phyloP scores from a whole-genome alignment of 1,139 yeast genomes.

The Chernovozyma sophiae-reginae region DNA sequence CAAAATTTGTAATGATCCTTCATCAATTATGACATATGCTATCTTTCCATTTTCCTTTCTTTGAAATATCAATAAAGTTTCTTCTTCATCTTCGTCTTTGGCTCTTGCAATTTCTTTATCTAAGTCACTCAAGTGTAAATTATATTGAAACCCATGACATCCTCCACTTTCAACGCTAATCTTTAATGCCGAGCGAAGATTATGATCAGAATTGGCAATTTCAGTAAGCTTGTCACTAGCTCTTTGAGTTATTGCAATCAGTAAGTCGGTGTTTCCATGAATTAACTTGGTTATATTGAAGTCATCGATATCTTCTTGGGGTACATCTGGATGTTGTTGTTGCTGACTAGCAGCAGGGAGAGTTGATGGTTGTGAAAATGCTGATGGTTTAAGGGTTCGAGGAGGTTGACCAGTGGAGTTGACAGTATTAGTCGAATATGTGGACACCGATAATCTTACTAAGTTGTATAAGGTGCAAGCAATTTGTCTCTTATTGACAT shows the following conservation, averaged over 20 bases:
- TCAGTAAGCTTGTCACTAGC: slow-evolving; percentile 49
- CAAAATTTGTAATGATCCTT: slow-evolving; percentile 72
- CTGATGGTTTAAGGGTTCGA: slow-evolving; percentile 22
- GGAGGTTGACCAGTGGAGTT: slow-evolving; percentile 6
- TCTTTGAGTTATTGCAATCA: slow-evolving; percentile 37
- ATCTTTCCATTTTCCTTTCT: slow-evolving; percentile 33
- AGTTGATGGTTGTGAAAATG: slow-evolving; percentile 21
- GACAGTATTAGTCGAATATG: background rate
- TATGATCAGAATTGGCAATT: slow-evolving; percentile 54
- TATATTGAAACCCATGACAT: slow-evolving; percentile 96
- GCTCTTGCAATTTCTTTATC: slow-evolving; percentile 38
- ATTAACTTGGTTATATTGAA: slow-evolving; percentile 27
- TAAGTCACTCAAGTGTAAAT: slow-evolving; percentile 57
- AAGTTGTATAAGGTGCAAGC: background rate
- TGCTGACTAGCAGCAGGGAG: background rate
- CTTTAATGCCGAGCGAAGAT: slow-evolving; percentile 60
- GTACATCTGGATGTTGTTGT: slow-evolving; percentile 12
- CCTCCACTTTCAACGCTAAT: slow-evolving; percentile 96
- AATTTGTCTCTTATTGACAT: background rate
- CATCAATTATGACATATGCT: slow-evolving; percentile 74
- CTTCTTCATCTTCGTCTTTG: slow-evolving; percentile 29
- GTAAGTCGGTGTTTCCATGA: slow-evolving; percentile 33
- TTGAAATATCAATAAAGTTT: slow-evolving; percentile 52
- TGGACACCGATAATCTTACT: background rate
- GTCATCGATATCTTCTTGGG: slow-evolving; percentile 25